Conservation (phyloP, 306 rosid species). For the Begonia masoniana region DNA sequence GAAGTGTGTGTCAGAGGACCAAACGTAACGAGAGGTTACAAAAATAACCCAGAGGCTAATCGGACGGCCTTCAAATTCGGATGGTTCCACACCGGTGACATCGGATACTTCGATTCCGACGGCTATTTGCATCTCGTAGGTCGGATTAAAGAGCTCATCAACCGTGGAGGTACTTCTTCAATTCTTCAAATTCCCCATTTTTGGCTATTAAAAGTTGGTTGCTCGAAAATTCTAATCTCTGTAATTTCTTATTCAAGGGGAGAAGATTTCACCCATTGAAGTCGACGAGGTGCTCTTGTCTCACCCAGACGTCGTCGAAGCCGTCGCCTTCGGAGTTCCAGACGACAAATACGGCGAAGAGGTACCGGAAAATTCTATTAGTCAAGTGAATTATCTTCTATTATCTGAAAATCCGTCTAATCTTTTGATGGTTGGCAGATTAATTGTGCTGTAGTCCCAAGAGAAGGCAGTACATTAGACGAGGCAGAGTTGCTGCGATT, state of each 20-base stretch:
- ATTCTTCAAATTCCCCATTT: too few relatives aligned
- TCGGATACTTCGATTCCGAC: constrained; percentile 66
- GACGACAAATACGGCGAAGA: constrained; percentile 90
- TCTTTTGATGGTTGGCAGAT: constrained; percentile 28
- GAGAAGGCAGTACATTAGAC: constrained; percentile 46
- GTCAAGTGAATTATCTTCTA: not conserved
- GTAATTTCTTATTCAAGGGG: constrained; percentile 33
- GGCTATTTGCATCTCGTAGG: constrained; percentile 91
- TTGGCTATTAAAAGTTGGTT: too few relatives aligned
- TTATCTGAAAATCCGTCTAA: not conserved
- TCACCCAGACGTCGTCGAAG: constrained; percentile 59
- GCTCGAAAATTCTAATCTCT: not conserved
- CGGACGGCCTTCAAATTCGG: constrained; percentile 47
- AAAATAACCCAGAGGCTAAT: constrained; percentile 60
- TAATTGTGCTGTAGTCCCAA: constrained; percentile 63
- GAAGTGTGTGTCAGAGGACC: constrained; percentile 78
- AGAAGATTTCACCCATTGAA: constrained; percentile 92
- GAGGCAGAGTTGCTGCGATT: constrained; percentile 41
- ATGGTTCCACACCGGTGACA: constrained; percentile 88
- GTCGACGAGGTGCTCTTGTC: constrained; percentile 71
- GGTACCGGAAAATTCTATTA: constrained; percentile 17
- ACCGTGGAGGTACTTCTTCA: constrained; percentile 65
- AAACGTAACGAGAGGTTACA: constrained; percentile 76
- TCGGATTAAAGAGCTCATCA: constrained; percentile 87
- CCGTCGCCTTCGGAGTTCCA: constrained; percentile 82